Evolutionary conservation across 352 stramenopile genomes (phyloP).

Genomic region (Blastocystis sp.): DNA sequence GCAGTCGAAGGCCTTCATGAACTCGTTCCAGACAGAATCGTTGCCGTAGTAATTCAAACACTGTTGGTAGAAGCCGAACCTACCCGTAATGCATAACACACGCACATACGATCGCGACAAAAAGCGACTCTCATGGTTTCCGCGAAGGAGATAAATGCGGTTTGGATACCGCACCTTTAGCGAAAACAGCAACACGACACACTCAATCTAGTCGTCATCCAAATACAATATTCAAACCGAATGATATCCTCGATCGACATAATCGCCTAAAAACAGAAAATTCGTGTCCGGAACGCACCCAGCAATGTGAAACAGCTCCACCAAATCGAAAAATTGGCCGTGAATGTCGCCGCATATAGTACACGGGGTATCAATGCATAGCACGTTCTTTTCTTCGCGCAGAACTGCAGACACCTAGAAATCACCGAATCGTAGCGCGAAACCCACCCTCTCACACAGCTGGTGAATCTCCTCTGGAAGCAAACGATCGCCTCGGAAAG

Average conservation of each 20-base stretch:
- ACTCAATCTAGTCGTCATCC: conserved; percentile 49
- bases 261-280: conserved; percentile 94
- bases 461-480: conserved; percentile 2
- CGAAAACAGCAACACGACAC: conserved; percentile 80
- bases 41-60: conserved; percentile 82
- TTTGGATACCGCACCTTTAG: conserved; percentile 85
- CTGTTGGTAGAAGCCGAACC: conserved; percentile 81
- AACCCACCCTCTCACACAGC: not conserved
- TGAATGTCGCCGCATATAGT: conserved; percentile 91
- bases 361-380: conserved; percentile 93
- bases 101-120: not conserved
- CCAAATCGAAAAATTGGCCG: conserved; percentile 92
- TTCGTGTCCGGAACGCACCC: conserved; percentile 81
- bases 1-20: conserved; percentile 91
- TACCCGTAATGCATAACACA: not conserved
- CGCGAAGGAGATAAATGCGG: conserved; percentile 85
- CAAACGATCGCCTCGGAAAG: conserved; percentile 11
- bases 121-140: conserved; percentile 88
- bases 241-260: conserved; percentile 91
- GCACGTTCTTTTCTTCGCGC: conserved; percentile 97
- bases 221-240: conserved; percentile 81
- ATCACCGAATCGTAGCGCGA: not conserved
- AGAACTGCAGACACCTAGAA: conserved; percentile 85
- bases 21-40: conserved; percentile 91
- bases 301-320: conserved; percentile 86